Evolutionary conservation across 331 rosid species (phyloP), one percentile per base, ranked within the genome.

Genomic region (Malus hybrid): DNA sequence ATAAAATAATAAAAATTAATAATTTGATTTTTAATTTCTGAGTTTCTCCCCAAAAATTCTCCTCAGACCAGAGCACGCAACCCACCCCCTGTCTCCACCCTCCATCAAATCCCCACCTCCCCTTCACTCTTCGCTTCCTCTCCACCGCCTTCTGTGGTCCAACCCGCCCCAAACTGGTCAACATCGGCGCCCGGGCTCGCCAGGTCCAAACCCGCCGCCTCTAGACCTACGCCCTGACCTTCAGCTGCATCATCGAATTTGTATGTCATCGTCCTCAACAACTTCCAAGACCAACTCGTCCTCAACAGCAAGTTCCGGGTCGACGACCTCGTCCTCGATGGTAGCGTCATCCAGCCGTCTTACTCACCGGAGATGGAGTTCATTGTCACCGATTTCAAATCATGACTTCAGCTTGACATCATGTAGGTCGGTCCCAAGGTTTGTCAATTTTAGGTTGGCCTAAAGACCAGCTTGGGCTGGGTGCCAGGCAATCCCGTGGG

Each of bases 281-380:
- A 79, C 57, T 89, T 91, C 79, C 88, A 91, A 10, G 96, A 93
- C 71, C 88, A 89, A 9, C 42, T 93, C 36, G 93, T 91, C 44
- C 91, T 93, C 85, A 91, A 91, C 82, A 68, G 72, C 74, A 90
- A 88, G 90, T 91, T 93, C 80, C 83, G 96, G 20, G 86, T 93
- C 63, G 98, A 97, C 0, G 98, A 97, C 22, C 68, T 93, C 36
- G 97, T 93, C 70, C 89, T 90, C 3, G 98, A 93, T 82, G 98
- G 98, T 24, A 91, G 97, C 80, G 89, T 93, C 0, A 83, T 82
- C 57, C 87, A 91, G 36, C 36, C 36, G 6, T 33, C 7, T 33
- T 7, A 7, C 36, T 33, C 36, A 3, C 81, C 89, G 3, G 96
- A 87, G 30, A 84, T 89, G 73, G 98, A 93, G 82, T 91, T 93